Evolutionary conservation across 2,329 filamentous ascomycete genomes (phyloP).

Genomic region (Penicillium sp.): DNA sequence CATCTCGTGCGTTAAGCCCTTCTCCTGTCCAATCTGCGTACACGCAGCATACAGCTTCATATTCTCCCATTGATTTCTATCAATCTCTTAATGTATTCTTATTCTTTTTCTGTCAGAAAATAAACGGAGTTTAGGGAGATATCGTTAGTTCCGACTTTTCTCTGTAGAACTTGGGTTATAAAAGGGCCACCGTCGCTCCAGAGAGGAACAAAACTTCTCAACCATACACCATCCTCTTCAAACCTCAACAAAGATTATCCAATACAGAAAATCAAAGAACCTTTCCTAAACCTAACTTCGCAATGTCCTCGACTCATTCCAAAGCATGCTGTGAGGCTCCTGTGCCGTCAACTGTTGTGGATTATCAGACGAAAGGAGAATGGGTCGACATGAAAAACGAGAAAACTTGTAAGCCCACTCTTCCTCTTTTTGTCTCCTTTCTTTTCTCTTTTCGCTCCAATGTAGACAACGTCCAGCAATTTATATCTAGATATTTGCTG

Average conservation of each 20-base stretch:
- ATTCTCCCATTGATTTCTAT: background rate
- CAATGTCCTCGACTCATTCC: conserved; percentile 3
- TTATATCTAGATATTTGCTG: background rate
- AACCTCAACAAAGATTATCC: background rate
- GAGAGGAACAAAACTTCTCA: background rate
- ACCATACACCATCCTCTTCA: background rate
- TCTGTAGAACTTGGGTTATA: background rate
- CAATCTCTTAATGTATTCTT: no score
- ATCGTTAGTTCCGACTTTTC: background rate
- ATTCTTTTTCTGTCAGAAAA: background rate
- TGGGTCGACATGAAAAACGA: conserved; percentile 1
- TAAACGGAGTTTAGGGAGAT: background rate
- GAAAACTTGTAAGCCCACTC: conserved; percentile 3
- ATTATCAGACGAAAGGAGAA: conserved; percentile 6
- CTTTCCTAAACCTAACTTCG: background rate
- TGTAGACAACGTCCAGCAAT: background rate
- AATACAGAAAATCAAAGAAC: background rate
- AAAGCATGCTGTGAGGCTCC: conserved; percentile 11
- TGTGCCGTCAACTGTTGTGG: background rate
- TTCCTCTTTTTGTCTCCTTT: background rate
- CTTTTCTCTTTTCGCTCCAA: background rate
- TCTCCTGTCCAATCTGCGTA: background rate
- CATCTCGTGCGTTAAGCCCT: background rate
- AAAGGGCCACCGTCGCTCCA: background rate
- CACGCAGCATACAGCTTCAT: background rate